These are phyloP conservation scores for Leccinum fuscescens DNA, from an alignment of 1,284 basidiomycete genomes.

Conservation along the genomic window DNA sequence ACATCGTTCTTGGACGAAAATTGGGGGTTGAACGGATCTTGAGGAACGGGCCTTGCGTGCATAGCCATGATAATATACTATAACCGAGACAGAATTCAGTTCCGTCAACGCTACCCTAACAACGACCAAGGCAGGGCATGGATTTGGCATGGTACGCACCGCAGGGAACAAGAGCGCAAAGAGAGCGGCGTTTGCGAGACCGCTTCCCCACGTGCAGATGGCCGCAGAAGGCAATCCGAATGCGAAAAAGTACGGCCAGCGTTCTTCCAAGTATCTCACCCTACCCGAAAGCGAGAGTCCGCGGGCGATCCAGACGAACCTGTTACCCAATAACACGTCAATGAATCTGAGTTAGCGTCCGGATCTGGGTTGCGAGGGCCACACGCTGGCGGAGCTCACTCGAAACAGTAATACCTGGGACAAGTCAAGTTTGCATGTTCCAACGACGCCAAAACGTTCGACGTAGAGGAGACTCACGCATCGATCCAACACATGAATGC, in stretches of 20 bases:
- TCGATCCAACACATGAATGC: conserved; percentile 80
- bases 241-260: conserved; percentile 82
- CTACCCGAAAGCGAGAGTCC: conserved; percentile 66
- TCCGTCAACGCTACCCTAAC: neutral
- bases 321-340: conserved; percentile 29
- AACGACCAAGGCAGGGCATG: conserved; percentile 16
- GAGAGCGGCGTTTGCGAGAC: conserved; percentile 71
- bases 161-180: conserved; percentile 78
- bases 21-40: conserved; percentile 68
- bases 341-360: neutral
- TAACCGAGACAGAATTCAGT: conserved; percentile 10
- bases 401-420: conserved; percentile 81
- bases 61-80: conserved; percentile 80
- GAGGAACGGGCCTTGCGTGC: conserved; percentile 62
- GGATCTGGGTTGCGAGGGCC: neutral
- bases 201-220: conserved; percentile 67
- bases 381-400: conserved; percentile 48
- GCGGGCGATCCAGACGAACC: conserved; percentile 76
- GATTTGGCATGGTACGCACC: conserved; percentile 40
- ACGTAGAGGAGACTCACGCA: conserved; percentile 54
- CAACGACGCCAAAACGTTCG: neutral
- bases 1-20: conserved; percentile 37
- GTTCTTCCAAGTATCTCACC: conserved; percentile 75
- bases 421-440: conserved; percentile 5
- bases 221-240: conserved; percentile 74